Base-by-base conservation (phyloP, 768 basidiomycete genomes). In the Leccinum boreale region DNA sequence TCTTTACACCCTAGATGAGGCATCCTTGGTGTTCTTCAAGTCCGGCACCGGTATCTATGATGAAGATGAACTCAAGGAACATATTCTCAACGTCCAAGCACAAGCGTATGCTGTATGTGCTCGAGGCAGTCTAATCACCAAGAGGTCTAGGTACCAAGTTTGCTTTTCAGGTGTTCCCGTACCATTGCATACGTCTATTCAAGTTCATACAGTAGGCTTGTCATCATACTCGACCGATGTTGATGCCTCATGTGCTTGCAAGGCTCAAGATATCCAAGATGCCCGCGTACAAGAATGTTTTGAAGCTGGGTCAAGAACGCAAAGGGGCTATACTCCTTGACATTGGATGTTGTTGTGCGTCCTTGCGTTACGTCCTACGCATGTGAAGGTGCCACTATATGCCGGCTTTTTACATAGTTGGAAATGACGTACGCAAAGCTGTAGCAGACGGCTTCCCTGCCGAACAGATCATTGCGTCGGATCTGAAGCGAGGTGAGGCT, bases 281-380 rank as follows among this genome's bases (percentile, higher is more conserved):
- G 42, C 62, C 62, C 5, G 56, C 47, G 12, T 75, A 72, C 54
- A 31, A 67, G 17, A 33, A 62, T 3, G 59, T 77, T 21, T 65
- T 80, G 23, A 65, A 69, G 46, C 63, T 80, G 4, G 78, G 73
- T 8, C 70, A 58, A 55, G 72, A 75, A 36, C 70, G 76, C 29
- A 21, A 60, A 15, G 72, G 64, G 5, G 73, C 78, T 2, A 64
- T 80, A 19, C 64, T 80, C 19, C 70, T 81, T 21, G 81, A 81
- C 51, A 67, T 80, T 5, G 79, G 76, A 15, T 78, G 79, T 61
- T 78, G 78, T 59, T 70, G 77, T 80, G 57, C 42, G 73, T 65
- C 15, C 21, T 15, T 42, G 23, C 23, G 12, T 45, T 49, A 15
- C 8, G n/a, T 44, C 19, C 6, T 19, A 42, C 44, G 17, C 21